These are phyloP conservation scores for Kodamaea suecica DNA, from an alignment of 1,139 yeast species.

Conservation along the genomic window DNA sequence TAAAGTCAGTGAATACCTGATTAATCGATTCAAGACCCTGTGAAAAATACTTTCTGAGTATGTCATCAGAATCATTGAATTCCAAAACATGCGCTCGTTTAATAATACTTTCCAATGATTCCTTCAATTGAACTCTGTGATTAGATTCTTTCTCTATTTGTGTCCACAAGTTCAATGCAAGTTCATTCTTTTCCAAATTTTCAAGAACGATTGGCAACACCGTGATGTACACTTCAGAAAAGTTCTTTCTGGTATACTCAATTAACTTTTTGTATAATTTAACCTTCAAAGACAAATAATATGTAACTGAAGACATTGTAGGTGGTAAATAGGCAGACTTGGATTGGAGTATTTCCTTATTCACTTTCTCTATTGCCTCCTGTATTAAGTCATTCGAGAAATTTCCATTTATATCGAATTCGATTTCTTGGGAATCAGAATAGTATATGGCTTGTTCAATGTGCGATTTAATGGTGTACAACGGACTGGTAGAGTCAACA, in stretches of 20 bases:
- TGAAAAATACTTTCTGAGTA: conserved; percentile 28
- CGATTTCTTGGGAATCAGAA: conserved; percentile 44
- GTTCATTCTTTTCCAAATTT: conserved; percentile 55
- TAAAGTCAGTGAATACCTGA: conserved; percentile 31
- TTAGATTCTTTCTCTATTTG: conserved; percentile 23
- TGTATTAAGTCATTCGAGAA: conserved; percentile 39
- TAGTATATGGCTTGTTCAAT: conserved; percentile 80
- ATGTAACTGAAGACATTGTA: conserved; percentile 26
- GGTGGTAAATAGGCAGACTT: conserved; percentile 34
- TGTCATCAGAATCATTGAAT: conserved; percentile 15
- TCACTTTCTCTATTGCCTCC: conserved; percentile 47
- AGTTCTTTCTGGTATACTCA: conserved; percentile 46
- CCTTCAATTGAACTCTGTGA: conserved; percentile 4
- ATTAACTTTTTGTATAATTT: conserved; percentile 39
- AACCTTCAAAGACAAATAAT: conserved; percentile 25
- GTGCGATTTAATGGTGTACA: conserved; percentile 58
- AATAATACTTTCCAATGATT: conserved; percentile 17
- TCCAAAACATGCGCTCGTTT: conserved; percentile 8
- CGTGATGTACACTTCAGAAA: conserved; percentile 31
- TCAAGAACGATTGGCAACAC: conserved; percentile 36
- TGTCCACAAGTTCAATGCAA: conserved; percentile 52
- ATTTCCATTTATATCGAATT: conserved; percentile 48
- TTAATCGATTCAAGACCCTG: conserved; percentile 34
- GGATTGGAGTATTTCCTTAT: conserved; percentile 54
- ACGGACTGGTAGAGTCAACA: conserved; percentile 18